Evolutionary conservation across 2,329 filamentous ascomycete species (phyloP), one percentile per base, ranked within the genome.

Genomic region (Decorospora gaudefroyi): DNA sequence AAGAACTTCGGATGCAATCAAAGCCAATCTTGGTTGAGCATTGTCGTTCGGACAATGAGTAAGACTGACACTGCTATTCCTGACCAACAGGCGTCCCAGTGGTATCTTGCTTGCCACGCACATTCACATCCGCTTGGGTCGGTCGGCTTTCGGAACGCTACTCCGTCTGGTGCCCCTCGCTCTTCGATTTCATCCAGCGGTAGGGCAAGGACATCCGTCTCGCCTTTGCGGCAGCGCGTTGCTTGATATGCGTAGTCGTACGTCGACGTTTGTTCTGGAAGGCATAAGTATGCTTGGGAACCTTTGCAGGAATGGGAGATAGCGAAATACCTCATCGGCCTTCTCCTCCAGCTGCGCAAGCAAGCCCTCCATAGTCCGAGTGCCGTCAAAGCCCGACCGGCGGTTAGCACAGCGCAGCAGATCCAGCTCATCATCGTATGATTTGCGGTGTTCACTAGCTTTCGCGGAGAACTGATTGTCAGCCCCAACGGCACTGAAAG

Each of bases 361-460:
- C 7, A 57, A 26, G 7, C 49, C 53, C 23, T 61, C 55, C 7
- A 52, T 38, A 3, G 48, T 53, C 10, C 65, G 55, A 6, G 47
- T 54, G 16, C 65, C 64, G 28, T 68, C 65, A 34, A 68, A 68
- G 8, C 56, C 65, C 6, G 59, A 54, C 11, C 65, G 56, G 16
- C 57, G 57, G 18, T 56, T 53, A 3, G 32, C 23, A 22, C 16
- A 28, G 21, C 31, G 35, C 12, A 51, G 36, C 45, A 35, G n/a
- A 12, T 57, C 42, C 11, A 59, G 36, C 29, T 60, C 56, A 3
- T 61, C 56, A 11, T 64, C 53, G 26, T 50, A 57, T 8, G 53
- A 59, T 11, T 50, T 48, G 9, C 40, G 49, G 31, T 53, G 46
- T 15, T 49, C 44, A 4, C 39, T 42, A 4, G 56, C 53, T 18